Percentiles rank a stretch among this genome's conserved stretches.
Evolutionary conservation across 129 eudicot genomes (phyloP).

Genomic region (Ambrosia trifida): DNA sequence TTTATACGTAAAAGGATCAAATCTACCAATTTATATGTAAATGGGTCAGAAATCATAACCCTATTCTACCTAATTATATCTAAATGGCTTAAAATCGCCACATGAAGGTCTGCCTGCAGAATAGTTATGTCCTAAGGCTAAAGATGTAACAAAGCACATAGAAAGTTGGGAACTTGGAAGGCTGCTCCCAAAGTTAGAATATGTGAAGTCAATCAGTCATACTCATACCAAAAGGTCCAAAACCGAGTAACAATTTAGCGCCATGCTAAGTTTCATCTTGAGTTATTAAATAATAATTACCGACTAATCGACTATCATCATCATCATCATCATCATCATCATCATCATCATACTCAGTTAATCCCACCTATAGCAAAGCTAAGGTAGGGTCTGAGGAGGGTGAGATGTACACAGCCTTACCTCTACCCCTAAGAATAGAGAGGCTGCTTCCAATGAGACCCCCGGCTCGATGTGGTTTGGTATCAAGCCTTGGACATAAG

Average conservation of each 20-base stretch:
- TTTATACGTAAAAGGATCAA: background rate
- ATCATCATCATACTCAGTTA: no score
- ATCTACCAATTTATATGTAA: background rate
- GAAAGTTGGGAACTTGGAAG: background rate
- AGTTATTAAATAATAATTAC: background rate
- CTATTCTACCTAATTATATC: background rate
- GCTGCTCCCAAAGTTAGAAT: background rate
- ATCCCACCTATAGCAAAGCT: no score
- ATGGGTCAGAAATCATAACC: background rate
- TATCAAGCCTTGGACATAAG: no score
- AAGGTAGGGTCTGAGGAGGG: no score
- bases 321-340: no score
- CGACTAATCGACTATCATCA: no score
- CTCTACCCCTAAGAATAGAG: no score
- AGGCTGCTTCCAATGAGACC: no score
- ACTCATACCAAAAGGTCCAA: background rate
- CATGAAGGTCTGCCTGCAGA: background rate
- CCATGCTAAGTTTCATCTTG: background rate
- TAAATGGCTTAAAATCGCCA: background rate
- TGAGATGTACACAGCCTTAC: no score
- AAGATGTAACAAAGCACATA: background rate
- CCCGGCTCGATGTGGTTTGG: no score
- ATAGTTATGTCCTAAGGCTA: background rate
- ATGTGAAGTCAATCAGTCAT: constrained; percentile 1
- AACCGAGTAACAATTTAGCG: background rate